phyloP scores from a whole-genome alignment of 2,329 filamentous ascomycete genomes.

The Fusarium tricinctum region DNA sequence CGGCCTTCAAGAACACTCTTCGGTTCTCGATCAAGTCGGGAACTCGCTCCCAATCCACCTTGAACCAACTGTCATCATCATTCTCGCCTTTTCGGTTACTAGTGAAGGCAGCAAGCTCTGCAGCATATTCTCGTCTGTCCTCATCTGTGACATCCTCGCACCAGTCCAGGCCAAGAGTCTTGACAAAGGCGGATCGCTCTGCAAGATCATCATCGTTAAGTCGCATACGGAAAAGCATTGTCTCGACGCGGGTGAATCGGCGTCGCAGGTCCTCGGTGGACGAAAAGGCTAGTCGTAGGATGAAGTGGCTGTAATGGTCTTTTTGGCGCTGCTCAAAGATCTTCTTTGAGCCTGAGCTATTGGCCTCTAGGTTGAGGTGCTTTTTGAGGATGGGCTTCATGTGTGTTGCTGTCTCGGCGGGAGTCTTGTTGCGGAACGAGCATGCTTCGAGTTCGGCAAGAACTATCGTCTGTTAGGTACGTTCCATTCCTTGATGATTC shows the following conservation, averaged over 20 bases:
- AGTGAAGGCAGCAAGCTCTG: slow-evolving; percentile 70
- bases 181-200: slow-evolving; percentile 83
- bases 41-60: slow-evolving; percentile 95
- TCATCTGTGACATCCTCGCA: slow-evolving; percentile 87
- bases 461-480: slow-evolving; percentile 63
- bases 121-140: slow-evolving; percentile 76
- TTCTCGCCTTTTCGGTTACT: slow-evolving; percentile 55
- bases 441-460: slow-evolving; percentile 93
- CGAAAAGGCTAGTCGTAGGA: slow-evolving; percentile 91
- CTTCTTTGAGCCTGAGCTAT: slow-evolving; percentile 72
- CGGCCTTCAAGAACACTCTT: slow-evolving; percentile 80
- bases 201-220: slow-evolving; percentile 80
- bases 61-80: slow-evolving; percentile 93
- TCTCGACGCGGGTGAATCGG: slow-evolving; percentile 88
- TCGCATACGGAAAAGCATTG: slow-evolving; percentile 87
- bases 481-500: fast-evolving
- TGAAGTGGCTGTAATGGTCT: slow-evolving; percentile 98
- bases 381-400: slow-evolving; percentile 91
- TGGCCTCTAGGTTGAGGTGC: slow-evolving; percentile 83
- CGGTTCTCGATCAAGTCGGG: slow-evolving; percentile 89
- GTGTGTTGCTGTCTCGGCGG: slow-evolving; percentile 84
- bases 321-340: slow-evolving; percentile 84
- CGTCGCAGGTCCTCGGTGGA: slow-evolving; percentile 90
- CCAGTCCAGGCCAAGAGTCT: slow-evolving; percentile 85
- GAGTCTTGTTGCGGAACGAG: slow-evolving; percentile 90